Evolutionary conservation across 23 red algal species (phyloP).

Genomic region (Gracilariopsis chorda): DNA sequence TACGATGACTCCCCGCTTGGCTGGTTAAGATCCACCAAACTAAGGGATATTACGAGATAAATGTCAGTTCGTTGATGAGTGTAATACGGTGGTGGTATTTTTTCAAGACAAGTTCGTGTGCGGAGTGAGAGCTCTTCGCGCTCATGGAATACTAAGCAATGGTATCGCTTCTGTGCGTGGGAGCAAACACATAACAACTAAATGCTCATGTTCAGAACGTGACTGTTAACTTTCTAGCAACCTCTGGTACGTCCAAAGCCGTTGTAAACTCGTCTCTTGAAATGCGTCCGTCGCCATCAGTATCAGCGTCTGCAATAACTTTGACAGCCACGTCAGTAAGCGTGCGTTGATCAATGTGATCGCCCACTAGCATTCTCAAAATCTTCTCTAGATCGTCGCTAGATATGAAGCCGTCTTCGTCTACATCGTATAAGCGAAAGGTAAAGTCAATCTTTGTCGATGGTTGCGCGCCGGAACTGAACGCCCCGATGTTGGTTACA

Average conservation of each 20-base stretch:
- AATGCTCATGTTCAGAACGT: background rate
- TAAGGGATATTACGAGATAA: background rate
- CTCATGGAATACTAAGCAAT: too few relatives aligned
- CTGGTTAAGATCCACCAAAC: background rate
- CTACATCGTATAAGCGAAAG: slow-evolving; percentile 94
- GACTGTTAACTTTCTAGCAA: slow-evolving; percentile 28
- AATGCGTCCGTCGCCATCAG: slow-evolving; percentile 62
- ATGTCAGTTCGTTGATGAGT: too few relatives aligned
- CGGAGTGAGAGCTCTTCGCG: too few relatives aligned
- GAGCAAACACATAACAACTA: too few relatives aligned
- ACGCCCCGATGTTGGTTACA: slow-evolving; percentile 72
- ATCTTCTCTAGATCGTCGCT: slow-evolving; percentile 56
- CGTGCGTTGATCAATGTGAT: slow-evolving; percentile 62
- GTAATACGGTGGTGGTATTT: too few relatives aligned
- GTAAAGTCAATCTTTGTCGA: slow-evolving; percentile 84
- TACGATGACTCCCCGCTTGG: slow-evolving; percentile 41
- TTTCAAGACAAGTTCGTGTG: too few relatives aligned
- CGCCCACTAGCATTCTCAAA: slow-evolving; percentile 86
- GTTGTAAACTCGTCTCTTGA: slow-evolving; percentile 38
- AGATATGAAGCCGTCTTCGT: slow-evolving; percentile 86
- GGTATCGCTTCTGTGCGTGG: background rate
- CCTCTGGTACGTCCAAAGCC: slow-evolving; percentile 31
- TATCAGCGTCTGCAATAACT: slow-evolving; percentile 69
- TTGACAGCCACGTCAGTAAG: slow-evolving; percentile 40
- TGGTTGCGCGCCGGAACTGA: slow-evolving; percentile 29